A percentile compares a stretch with the other conserved stretches of the same genome.
Evolutionary conservation across 2,329 filamentous ascomycete species (phyloP).

Genomic region (Pleoardoris graminearum): DNA sequence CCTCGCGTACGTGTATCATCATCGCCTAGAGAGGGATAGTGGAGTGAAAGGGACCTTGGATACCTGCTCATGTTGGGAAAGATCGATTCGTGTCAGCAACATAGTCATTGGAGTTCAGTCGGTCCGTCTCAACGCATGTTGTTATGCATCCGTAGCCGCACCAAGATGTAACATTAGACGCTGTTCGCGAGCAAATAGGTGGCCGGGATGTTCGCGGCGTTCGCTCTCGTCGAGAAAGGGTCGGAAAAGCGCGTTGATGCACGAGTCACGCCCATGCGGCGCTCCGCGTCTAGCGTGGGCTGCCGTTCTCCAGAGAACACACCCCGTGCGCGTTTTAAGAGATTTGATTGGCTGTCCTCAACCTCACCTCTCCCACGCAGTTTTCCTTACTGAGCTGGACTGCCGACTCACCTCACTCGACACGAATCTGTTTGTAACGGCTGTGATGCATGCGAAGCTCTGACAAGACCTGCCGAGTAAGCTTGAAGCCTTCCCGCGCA

Average conservation of each 20-base stretch:
- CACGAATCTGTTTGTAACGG: neutral
- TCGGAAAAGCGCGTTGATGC: neutral
- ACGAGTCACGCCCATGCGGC: neutral
- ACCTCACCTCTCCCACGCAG: neutral
- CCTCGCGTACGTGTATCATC: too few species aligned
- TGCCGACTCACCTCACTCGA: neutral
- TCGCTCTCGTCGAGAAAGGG: too few species aligned
- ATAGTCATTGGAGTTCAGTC: too few species aligned
- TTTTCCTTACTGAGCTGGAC: conserved; percentile 4
- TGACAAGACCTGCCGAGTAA: conserved; percentile 3
- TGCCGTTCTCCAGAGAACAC: conserved; percentile 9
- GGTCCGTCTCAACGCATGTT: too few species aligned
- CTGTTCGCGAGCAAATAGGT: neutral
- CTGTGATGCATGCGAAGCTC: conserved; percentile 6
- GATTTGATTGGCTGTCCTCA: conserved; percentile 29
- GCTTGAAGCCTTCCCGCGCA: conserved; percentile 21
- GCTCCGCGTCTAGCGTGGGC: conserved; percentile 1
- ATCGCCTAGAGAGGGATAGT: too few species aligned
- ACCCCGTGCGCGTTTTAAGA: conserved; percentile 11
- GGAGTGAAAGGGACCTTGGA: too few species aligned
- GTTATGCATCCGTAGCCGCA: too few species aligned
- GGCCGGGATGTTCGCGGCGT: neutral
- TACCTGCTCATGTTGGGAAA: too few species aligned
- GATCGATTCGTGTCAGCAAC: too few species aligned
- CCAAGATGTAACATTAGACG: neutral